Percentiles rank a stretch among this genome's conserved stretches.
These are phyloP conservation scores for Endothia cerciana DNA, from an alignment of 2,329 filamentous ascomycete species.

Conservation along the genomic window DNA sequence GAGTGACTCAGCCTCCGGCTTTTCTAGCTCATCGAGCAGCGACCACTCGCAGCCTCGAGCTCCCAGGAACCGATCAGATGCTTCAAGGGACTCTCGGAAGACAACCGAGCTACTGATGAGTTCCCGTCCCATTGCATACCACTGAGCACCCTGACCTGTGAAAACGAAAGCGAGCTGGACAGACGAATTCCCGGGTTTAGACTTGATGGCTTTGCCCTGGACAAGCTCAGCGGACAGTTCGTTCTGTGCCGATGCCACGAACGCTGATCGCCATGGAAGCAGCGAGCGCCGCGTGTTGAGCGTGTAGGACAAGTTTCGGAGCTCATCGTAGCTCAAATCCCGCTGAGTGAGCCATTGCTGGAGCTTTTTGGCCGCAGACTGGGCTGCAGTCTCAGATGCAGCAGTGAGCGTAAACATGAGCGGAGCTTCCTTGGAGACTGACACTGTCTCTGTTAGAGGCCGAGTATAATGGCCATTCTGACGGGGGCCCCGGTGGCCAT, in stretches of 20 bases:
- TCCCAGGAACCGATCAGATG: not conserved
- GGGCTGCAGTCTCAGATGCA: constrained; percentile 5
- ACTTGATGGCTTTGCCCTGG: not conserved
- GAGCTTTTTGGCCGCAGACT: constrained; percentile 5
- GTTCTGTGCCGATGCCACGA: constrained; percentile 30
- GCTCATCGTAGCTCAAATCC: not conserved
- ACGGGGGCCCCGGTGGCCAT: no score
- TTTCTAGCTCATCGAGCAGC: constrained; percentile 14
- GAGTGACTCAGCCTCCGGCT: constrained; percentile 8
- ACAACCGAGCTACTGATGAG: not conserved
- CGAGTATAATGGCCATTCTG: not conserved
- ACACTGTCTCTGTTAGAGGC: no score
- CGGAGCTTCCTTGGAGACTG: not conserved
- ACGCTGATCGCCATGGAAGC: constrained; percentile 34
- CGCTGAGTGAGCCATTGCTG: not conserved
- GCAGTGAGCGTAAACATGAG: constrained; percentile 8
- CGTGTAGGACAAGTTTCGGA: constrained; percentile 34
- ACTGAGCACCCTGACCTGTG: constrained; percentile 42
- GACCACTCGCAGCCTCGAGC: constrained; percentile 11
- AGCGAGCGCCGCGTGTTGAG: constrained; percentile 34
- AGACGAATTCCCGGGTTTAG: not conserved
- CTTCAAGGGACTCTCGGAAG: constrained; percentile 2
- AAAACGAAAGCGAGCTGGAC: constrained; percentile 35
- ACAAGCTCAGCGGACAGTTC: not conserved
- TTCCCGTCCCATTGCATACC: constrained; percentile 34